These are phyloP conservation scores for Suillus occidentalis DNA, from an alignment of 768 basidiomycete species.

Conservation along the genomic window DNA sequence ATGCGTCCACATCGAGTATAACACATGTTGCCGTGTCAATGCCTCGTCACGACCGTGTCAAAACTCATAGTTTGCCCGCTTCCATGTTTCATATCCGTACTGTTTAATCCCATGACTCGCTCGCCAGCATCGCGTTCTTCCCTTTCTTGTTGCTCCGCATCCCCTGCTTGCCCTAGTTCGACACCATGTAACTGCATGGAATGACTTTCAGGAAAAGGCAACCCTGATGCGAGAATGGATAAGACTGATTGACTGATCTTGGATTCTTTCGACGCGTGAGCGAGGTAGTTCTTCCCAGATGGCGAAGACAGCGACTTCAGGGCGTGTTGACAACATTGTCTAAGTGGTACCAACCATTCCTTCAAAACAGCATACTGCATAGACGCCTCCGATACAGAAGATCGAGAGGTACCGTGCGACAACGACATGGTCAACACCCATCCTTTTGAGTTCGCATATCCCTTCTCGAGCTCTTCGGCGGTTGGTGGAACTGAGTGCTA, in stretches of 20 bases:
- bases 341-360: constrained; percentile 52
- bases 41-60: too few relatives aligned
- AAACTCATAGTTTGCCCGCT: too few relatives aligned
- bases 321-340: constrained; percentile 51
- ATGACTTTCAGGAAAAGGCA: constrained; percentile 72
- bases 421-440: constrained; percentile 38
- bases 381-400: constrained; percentile 1
- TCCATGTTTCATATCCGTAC: too few relatives aligned
- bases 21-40: too few relatives aligned
- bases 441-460: constrained; percentile 34
- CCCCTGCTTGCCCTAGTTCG: constrained; percentile 27
- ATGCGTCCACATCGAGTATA: too few relatives aligned
- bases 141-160: constrained; percentile 46
- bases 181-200: constrained; percentile 52
- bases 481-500: constrained; percentile 40
- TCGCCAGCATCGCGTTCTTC: constrained; percentile 36
- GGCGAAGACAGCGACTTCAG: constrained; percentile 40
- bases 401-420: constrained; percentile 16
- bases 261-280: constrained; percentile 27
- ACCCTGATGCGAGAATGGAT: constrained; percentile 43
- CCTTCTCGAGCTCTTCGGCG: constrained; percentile 37
- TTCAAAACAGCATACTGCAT: constrained; percentile 12
- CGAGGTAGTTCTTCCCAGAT: constrained; percentile 25
- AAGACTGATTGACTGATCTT: constrained; percentile 36
- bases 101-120: too few relatives aligned